phyloP scores from a whole-genome alignment of 2,329 filamentous ascomycete genomes.

The Alternaria ethzedia region DNA sequence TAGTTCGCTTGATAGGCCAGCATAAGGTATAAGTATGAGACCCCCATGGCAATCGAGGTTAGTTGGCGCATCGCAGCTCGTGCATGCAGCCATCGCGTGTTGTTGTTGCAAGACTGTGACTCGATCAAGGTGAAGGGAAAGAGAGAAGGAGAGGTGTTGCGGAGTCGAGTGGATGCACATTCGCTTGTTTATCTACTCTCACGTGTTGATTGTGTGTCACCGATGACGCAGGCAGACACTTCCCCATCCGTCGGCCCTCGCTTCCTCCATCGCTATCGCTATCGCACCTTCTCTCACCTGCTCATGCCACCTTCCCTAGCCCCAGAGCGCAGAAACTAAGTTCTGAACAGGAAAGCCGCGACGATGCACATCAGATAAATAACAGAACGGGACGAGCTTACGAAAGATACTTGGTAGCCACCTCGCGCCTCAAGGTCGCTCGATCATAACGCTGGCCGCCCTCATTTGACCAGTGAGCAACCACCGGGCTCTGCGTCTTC shows the following conservation, averaged over 20 bases:
- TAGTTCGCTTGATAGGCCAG: fast-evolving
- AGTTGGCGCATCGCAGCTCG: background rate
- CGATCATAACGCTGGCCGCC: background rate
- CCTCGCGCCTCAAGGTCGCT: background rate
- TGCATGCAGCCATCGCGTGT: background rate
- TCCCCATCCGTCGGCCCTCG: background rate
- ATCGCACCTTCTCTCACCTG: background rate
- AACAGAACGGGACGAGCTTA: background rate
- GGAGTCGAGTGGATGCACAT: background rate
- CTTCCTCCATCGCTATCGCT: background rate
- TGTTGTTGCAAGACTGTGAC: background rate
- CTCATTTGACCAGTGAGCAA: background rate
- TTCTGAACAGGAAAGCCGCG: background rate
- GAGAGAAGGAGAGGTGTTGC: background rate
- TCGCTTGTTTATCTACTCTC: background rate
- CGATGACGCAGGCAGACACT: background rate
- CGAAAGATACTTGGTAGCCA: background rate
- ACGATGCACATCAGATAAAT: background rate
- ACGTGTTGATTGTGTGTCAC: background rate
- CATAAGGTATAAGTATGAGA: background rate
- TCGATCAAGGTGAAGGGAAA: background rate
- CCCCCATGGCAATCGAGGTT: fast-evolving
- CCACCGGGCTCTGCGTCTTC: background rate
- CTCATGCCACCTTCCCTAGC: background rate
- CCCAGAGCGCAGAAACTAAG: too few species aligned